Evolutionary conservation across 2,329 filamentous ascomycete species (phyloP).

Genomic region (Colletotrichum lentis): DNA sequence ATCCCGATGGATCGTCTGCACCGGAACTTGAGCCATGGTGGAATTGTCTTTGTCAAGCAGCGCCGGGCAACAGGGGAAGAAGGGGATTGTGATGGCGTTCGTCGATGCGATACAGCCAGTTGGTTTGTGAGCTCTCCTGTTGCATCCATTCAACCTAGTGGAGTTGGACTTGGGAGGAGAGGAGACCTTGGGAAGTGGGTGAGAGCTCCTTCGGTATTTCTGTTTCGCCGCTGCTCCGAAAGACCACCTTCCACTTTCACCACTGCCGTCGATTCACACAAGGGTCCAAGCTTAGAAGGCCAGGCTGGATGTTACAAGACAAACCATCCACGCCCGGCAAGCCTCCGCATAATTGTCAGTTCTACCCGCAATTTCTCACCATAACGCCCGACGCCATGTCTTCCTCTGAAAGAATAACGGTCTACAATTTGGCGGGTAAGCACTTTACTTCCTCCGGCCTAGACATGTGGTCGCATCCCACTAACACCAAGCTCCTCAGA

Average conservation of each 20-base stretch:
- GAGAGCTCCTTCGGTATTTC: slow-evolving; percentile 36
- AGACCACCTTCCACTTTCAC: slow-evolving; percentile 41
- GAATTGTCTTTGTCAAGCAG: slow-evolving; percentile 15
- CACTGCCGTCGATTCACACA: slow-evolving; percentile 21
- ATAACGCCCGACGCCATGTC: slow-evolving; percentile 47
- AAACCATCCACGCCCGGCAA: slow-evolving; percentile 19
- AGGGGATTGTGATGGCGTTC: slow-evolving; percentile 4
- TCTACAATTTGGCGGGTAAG: slow-evolving; percentile 72
- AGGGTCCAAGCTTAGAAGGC: slow-evolving; percentile 33
- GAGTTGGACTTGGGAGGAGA: slow-evolving; percentile 4
- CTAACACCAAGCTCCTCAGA: slow-evolving; percentile 61
- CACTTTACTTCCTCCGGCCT: slow-evolving; percentile 3
- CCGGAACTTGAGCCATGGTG: slow-evolving; percentile 81
- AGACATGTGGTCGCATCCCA: slow-evolving; percentile 28
- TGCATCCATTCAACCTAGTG: slow-evolving; percentile 10
- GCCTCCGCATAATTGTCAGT: neutral
- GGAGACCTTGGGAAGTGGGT: neutral
- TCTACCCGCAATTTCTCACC: neutral
- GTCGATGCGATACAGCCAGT: slow-evolving; percentile 19
- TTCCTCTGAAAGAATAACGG: slow-evolving; percentile 65
- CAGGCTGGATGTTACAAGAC: slow-evolving; percentile 37
- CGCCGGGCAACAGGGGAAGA: slow-evolving; percentile 4
- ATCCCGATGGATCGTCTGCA: slow-evolving; percentile 98
- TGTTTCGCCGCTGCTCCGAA: slow-evolving; percentile 37
- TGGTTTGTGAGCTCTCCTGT: slow-evolving; percentile 17